Evolutionary conservation across 2,329 filamentous ascomycete species (phyloP), one percentile per base, ranked within the genome.

Genomic region (Sarocladiaceae sp.): DNA sequence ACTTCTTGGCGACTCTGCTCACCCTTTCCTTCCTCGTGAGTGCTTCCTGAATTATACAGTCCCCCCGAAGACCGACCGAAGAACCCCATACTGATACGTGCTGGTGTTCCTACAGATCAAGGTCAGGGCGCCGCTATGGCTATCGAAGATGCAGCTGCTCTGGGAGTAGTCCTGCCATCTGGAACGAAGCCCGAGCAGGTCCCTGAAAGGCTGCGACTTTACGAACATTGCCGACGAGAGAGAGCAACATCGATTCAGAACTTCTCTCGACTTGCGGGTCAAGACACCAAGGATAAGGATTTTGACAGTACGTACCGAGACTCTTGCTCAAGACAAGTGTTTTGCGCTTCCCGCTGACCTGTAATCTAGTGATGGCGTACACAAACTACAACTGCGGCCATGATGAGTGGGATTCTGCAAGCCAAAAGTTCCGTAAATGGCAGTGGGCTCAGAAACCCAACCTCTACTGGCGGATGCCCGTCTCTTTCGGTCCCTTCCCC

Each of bases 1-100:
- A 55, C 64, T 86, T 2, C 60, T 87, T 15, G 83, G 83, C 6
- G 83, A 87, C 63, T 83, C 83, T 15, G 83, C 73, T 4, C 83
- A 86, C 62, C 83, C 83, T 15, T 84, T 84, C 79, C 79, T 86
- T 76, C 82, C 83, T 40, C 37, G 37, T 40, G 17, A 4, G 37
- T 40, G 17, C 23, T 20, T 17, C n/a, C 8, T 22, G 7, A 7
- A 40, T n/a, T n/a, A n/a, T n/a, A n/a, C n/a, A n/a, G n/a, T n/a
- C n/a, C n/a, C n/a, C n/a, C n/a, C n/a, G n/a, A n/a, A n/a, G n/a
- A n/a, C n/a, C n/a, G n/a, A n/a, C n/a, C 23, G 8, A 40, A 20
- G 37, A 40, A 20, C 4, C 37, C 15, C 17, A 5, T 22, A 23
- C 37, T 40, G 18, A 40, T 20, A 40, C 10, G 8, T 23, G 4